Conservation (phyloP, 306 rosid genomes). For the Quercus dentata region DNA sequence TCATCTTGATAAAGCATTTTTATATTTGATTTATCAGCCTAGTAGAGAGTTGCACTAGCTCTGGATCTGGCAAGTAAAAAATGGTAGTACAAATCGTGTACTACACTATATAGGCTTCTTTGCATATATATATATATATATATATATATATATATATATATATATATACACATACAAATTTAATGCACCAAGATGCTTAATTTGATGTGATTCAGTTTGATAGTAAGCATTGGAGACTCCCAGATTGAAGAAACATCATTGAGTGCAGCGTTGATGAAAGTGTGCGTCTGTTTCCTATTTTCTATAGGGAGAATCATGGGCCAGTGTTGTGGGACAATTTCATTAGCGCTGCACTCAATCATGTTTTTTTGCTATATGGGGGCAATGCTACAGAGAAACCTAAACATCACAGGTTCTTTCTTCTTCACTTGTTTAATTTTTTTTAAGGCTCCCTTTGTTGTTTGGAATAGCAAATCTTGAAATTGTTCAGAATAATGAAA, state of each 20-base stretch:
- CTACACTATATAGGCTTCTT: background rate
- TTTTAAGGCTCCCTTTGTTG: background rate
- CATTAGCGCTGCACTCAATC: conserved; percentile 61
- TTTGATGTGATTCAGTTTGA: background rate
- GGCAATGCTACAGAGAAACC: background rate
- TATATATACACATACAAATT: background rate
- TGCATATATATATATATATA: background rate
- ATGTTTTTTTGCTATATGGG: conserved; percentile 42
- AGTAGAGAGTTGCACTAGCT: background rate
- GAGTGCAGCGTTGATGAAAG: conserved; percentile 98
- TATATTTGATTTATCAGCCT: background rate
- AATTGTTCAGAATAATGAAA: background rate
- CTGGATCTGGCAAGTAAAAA: background rate
- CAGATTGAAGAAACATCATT: conserved; percentile 66
- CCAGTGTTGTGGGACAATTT: background rate
- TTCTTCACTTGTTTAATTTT: background rate
- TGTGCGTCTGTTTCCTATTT: background rate
- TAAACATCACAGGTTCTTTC: background rate
- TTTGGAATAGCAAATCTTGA: background rate
- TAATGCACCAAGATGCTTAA: background rate
- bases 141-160: background rate
- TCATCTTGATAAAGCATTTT: background rate
- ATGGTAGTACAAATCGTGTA: conserved; percentile 4
- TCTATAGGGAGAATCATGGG: background rate
- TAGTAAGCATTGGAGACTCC: background rate